Evolutionary conservation across 768 basidiomycete species (phyloP), one percentile per base, ranked within the genome.

Genomic region (Macrolepiota albuminosa): DNA sequence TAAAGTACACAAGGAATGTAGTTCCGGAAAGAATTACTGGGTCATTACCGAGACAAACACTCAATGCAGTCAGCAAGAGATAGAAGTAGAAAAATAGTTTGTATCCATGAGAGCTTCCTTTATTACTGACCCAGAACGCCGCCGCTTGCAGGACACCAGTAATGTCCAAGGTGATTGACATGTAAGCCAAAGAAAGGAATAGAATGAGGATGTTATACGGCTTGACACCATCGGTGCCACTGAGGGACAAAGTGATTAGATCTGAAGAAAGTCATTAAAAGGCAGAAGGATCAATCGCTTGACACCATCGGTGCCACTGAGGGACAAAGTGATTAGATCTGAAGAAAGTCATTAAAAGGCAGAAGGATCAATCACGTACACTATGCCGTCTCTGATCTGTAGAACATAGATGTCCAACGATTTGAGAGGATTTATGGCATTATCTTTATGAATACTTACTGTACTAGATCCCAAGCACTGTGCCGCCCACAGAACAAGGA

Each of bases 151-250:
- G 79, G 16, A 95, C 78, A 2, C 65, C 65, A 21, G 94, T 94
- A 8, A 88, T 82, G 67, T 98, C 96, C 45, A 98, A 80, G 0
- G 95, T 92, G 37, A 97, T 88, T 5, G 94, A 87, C 79, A 97
- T 88, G 73, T 98, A 98, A 0, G 95, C 93, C 52, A 97, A 78
- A 3, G 90, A 92, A 66, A 93, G 86, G 74, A 98, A 98, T 1
- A 98, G 76, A 29, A 93, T 91, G 71, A 98, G 84, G 63, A 98
- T 95, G 69, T 97, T 92, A 68, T 95, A 91, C 0, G 95, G 95
- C 64, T 89, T 84, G 29, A 98, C 82, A 4, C 88, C 88, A 60
- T 87, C 87, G 67, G 68, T 70, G 5, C 64, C 67, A 43, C 64
- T 70, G 36, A 16, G 37, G 39, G 24, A 39, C 36, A 24, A 24